Evolutionary conservation across 805 yeast genomes (phyloP).

Genomic region (Sugiyamaella floridensis): DNA sequence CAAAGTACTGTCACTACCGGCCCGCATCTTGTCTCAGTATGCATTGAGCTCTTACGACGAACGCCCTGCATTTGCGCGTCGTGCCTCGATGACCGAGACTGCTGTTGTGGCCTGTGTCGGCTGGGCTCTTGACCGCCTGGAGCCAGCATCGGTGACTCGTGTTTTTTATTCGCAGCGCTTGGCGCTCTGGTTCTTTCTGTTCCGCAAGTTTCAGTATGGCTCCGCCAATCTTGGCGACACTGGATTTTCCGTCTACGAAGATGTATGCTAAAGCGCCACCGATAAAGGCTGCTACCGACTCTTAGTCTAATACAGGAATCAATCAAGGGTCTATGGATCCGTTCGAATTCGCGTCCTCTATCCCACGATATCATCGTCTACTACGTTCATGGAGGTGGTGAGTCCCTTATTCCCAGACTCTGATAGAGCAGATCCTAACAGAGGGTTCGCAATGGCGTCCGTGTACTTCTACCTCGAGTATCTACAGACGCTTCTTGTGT

Average conservation of each 20-base stretch:
- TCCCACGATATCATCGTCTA: conserved; percentile 37
- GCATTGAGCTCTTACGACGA: conserved; percentile 22
- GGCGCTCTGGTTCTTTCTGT: conserved; percentile 18
- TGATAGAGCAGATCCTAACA: background rate
- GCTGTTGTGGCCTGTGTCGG: conserved; percentile 16
- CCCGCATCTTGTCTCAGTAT: conserved; percentile 18
- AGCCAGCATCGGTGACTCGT: conserved; percentile 17
- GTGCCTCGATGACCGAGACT: conserved; percentile 22
- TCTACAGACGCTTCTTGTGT: conserved; percentile 35
- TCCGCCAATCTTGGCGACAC: conserved; percentile 28
- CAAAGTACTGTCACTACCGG: conserved; percentile 22
- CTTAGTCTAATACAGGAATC: conserved; percentile 19
- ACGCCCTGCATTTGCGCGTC: conserved; percentile 20
- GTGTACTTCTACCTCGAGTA: conserved; percentile 43
- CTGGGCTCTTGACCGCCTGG: conserved; percentile 23
- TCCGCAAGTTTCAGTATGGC: conserved; percentile 28
- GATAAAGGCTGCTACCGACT: background rate
- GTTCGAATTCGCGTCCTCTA: conserved; percentile 27
- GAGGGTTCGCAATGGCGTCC: conserved; percentile 28
- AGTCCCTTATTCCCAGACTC: background rate
- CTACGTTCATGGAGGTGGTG: conserved; percentile 41
- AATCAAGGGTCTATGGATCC: conserved; percentile 31
- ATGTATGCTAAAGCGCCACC: background rate
- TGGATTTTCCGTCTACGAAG: conserved; percentile 10
- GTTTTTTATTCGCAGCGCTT: conserved; percentile 22